These are phyloP conservation scores for Cytospora schulzeri DNA, from an alignment of 2,329 filamentous ascomycete genomes.

Conservation along the genomic window DNA sequence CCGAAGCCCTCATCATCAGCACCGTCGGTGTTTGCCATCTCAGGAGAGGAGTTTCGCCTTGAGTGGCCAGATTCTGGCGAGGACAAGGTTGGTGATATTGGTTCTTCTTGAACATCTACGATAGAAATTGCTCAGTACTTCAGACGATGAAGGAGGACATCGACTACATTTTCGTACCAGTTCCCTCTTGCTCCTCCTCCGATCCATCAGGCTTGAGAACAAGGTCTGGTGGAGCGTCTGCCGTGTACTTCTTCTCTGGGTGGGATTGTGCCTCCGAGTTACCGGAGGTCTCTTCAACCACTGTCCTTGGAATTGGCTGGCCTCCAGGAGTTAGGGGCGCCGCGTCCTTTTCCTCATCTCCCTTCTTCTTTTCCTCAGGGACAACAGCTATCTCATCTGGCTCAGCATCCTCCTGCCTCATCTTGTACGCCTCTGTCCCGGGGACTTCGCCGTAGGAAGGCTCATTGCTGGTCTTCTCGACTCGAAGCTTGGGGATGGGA, in stretches of 20 bases:
- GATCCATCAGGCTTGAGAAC: constrained; percentile 50
- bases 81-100: constrained; percentile 40
- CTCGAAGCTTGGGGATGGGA: constrained; percentile 59
- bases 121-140: constrained; percentile 37
- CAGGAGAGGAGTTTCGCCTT: constrained; percentile 37
- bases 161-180: constrained; percentile 43
- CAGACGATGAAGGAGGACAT: constrained; percentile 28
- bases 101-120: constrained; percentile 38
- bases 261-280: constrained; percentile 47
- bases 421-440: constrained; percentile 59
- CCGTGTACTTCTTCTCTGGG: constrained; percentile 48
- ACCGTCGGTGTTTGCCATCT: constrained; percentile 29
- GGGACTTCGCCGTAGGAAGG: constrained; percentile 64
- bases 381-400: constrained; percentile 63
- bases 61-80: constrained; percentile 35
- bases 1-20: constrained; percentile 48
- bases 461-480: constrained; percentile 61
- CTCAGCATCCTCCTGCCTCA: constrained; percentile 58
- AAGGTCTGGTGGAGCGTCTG: constrained; percentile 57
- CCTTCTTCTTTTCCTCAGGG: constrained; percentile 36
- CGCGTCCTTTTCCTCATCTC: constrained; percentile 33
- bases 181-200: constrained; percentile 35
- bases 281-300: constrained; percentile 56
- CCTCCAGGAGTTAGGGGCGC: constrained; percentile 40
- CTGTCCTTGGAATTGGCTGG: constrained; percentile 51